Conservation (phyloP, 176 grass and related monocot genomes). For the Phragmites australis region DNA sequence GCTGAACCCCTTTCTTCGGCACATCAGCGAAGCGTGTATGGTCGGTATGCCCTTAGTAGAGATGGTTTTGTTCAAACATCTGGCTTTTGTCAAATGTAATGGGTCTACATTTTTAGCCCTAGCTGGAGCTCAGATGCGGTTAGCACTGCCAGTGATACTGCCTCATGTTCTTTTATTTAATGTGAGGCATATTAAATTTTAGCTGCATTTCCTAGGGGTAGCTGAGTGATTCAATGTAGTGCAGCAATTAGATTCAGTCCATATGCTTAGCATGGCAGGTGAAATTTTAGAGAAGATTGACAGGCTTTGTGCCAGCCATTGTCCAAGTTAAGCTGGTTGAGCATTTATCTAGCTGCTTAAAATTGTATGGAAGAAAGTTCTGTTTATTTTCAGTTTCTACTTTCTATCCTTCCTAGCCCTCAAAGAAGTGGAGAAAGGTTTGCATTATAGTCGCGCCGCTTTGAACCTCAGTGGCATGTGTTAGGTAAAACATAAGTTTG, state of each 20-base stretch:
- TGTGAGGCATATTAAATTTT: slow-evolving; percentile 59
- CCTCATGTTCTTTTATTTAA: slow-evolving; percentile 66
- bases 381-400: neutral
- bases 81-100: slow-evolving; percentile 89
- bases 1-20: slow-evolving; percentile 42
- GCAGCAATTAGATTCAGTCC: slow-evolving; percentile 50
- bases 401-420: neutral
- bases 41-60: slow-evolving; percentile 49
- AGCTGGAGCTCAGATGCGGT: slow-evolving; percentile 43
- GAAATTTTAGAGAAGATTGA: slow-evolving; percentile 35
- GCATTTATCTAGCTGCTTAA: slow-evolving; percentile 33
- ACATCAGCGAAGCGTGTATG: slow-evolving; percentile 39
- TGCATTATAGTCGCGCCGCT: neutral
- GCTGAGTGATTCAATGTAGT: slow-evolving; percentile 38
- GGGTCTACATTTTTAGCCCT: slow-evolving; percentile 44
- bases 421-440: neutral
- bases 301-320: slow-evolving; percentile 31
- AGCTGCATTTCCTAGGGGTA: slow-evolving; percentile 54
- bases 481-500: neutral
- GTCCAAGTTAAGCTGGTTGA: slow-evolving; percentile 37
- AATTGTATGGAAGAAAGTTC: slow-evolving; percentile 2
- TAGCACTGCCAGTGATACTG: slow-evolving; percentile 39
- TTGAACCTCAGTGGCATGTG: neutral
- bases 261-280: slow-evolving; percentile 48
- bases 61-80: slow-evolving; percentile 85